Conservation (phyloP, 176 grass and related monocot species). For the Musa beccarii region DNA sequence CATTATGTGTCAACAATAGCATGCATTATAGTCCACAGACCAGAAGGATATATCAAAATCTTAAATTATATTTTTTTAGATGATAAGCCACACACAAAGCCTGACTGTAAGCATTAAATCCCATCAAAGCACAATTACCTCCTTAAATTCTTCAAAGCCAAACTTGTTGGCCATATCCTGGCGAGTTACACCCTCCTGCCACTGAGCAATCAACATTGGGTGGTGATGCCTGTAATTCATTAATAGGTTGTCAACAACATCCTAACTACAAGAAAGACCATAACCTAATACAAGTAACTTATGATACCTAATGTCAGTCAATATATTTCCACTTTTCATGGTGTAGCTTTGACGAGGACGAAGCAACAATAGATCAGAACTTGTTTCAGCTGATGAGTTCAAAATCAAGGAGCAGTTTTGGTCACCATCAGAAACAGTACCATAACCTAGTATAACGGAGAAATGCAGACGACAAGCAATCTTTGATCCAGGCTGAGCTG, state of each 20-base stretch:
- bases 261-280: not conserved
- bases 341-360: slow-evolving; percentile 78
- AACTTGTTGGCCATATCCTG: slow-evolving; percentile 50
- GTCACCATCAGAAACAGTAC: slow-evolving; percentile 34
- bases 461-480: slow-evolving; percentile 53
- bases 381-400: slow-evolving; percentile 26
- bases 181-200: slow-evolving; percentile 87
- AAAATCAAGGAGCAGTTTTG: slow-evolving; percentile 25
- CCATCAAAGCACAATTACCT: slow-evolving; percentile 34
- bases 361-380: slow-evolving; percentile 62
- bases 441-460: slow-evolving; percentile 72
- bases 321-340: slow-evolving; percentile 64
- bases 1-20: not conserved
- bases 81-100: not conserved
- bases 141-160: slow-evolving; percentile 77
- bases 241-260: not conserved
- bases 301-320: slow-evolving; percentile 60
- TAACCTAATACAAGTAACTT: not conserved
- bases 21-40: not conserved
- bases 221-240: slow-evolving; percentile 62
- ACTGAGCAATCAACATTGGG: slow-evolving; percentile 77
- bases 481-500: slow-evolving; percentile 30
- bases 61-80: no score
- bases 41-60: not conserved
- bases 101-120: not conserved